Evolutionary conservation across 139 green algal species (phyloP), one percentile per base, ranked within the genome.

Genomic region (Medakamo hakoo): DNA sequence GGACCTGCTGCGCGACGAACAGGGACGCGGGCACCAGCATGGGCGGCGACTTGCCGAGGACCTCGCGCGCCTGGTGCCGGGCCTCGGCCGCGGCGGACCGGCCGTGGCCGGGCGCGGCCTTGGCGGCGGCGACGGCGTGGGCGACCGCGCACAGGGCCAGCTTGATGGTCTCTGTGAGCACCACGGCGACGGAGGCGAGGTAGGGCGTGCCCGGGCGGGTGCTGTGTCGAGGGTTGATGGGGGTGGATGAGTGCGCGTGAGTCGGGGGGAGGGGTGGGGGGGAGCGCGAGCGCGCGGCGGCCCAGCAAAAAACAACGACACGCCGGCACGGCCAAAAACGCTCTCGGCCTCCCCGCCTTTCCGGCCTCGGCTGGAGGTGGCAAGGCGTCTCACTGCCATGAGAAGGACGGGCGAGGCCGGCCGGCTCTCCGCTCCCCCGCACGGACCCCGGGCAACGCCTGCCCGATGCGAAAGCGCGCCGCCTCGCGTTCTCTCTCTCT

Each of bases 1-100:
- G 66, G 40, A 79, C 68, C 74, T 83, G 76, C 57, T 84, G 78
- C 67, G 79, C 74, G 22, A 80, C 78, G 74, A 83, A 84, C 48
- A 84, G 80, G 29, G 22, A 66, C 0, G 78, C 78, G 2, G 78
- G 78, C 30, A 84, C 67, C 20, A 66, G 27, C 76, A 83, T 83
- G 59, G 76, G 78, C 27, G 61, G 40, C 4, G 69, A 68, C 19
- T 72, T 40, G 24, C 49, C 23, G 3, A 76, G 60, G 55, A 78
- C 68, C 28, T 74, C 63, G 1, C 21, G 24, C 27, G 49, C 25
- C 58, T 76, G 59, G 19, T 67, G 55, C 26, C 4, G 30, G 19
- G 48, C 29, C 49, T 71, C 64, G 5, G 49, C 59, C 2, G 31
- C 3, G 19, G 62, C 59, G 27, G 25, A 48, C 16, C 65, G 40